A percentile compares a stretch with the other conserved stretches of the same genome.
Conservation (phyloP, 1,284 basidiomycete species). For the Exobasidium rhododendri region DNA sequence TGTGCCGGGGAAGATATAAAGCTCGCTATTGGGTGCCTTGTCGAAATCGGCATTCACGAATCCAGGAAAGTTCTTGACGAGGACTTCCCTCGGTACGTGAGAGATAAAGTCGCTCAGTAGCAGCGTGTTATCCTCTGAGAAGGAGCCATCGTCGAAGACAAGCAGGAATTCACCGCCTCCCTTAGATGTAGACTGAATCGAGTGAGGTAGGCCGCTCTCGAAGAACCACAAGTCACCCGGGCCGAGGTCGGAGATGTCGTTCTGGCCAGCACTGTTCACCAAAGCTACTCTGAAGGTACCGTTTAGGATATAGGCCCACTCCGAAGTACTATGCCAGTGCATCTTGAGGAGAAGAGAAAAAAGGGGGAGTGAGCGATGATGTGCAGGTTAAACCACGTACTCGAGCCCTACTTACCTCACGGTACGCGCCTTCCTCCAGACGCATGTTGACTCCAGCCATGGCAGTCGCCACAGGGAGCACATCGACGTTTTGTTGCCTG, state of each 20-base stretch:
- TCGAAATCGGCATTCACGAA: slow-evolving; percentile 19
- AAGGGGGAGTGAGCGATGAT: neutral
- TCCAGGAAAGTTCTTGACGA: slow-evolving; percentile 66
- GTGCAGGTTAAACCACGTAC: neutral
- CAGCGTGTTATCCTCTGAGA: slow-evolving; percentile 14
- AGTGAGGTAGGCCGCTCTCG: slow-evolving; percentile 59
- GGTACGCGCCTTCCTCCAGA: slow-evolving; percentile 64
- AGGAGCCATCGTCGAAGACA: slow-evolving; percentile 55
- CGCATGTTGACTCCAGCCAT: slow-evolving; percentile 61
- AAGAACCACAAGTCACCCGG: slow-evolving; percentile 33
- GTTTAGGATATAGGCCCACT: slow-evolving; percentile 35
- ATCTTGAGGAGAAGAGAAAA: slow-evolving; percentile 61
- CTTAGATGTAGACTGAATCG: slow-evolving; percentile 64
- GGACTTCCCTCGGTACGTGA: slow-evolving; percentile 65
- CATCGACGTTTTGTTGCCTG: slow-evolving; percentile 65
- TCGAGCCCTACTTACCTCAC: neutral
- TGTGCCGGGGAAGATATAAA: slow-evolving; percentile 45
- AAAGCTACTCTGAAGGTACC: slow-evolving; percentile 59
- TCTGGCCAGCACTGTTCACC: slow-evolving; percentile 65
- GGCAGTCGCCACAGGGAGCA: slow-evolving; percentile 19
- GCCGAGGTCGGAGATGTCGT: slow-evolving; percentile 58
- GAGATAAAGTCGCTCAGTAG: slow-evolving; percentile 54
- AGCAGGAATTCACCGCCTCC: slow-evolving; percentile 69
- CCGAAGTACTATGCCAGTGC: slow-evolving; percentile 64
- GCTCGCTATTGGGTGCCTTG: slow-evolving; percentile 42